Conservation (phyloP, 2,329 filamentous ascomycete genomes). For the Stachybotrys echinatus region DNA sequence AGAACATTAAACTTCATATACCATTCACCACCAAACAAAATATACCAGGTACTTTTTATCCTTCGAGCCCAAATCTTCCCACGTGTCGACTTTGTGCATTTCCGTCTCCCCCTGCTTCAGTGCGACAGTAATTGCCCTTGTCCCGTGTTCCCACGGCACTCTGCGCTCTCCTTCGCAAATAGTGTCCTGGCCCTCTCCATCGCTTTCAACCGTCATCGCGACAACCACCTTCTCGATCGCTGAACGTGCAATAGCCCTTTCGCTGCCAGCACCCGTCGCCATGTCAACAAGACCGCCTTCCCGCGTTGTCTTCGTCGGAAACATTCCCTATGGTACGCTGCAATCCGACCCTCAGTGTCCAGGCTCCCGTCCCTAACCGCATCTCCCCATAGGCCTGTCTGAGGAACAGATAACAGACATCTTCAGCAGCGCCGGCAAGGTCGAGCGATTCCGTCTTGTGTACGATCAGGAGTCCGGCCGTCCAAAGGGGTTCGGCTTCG, state of each 20-base stretch:
- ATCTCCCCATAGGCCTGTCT: conserved; percentile 62
- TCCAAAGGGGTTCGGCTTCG: conserved; percentile 94
- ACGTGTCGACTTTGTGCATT: background rate
- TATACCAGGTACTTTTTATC: background rate
- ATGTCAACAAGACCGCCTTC: conserved; percentile 74
- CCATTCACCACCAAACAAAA: background rate
- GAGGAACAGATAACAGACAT: conserved; percentile 96
- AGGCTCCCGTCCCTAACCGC: conserved; percentile 12
- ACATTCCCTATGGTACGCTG: conserved; percentile 70
- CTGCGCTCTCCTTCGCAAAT: background rate
- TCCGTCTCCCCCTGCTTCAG: background rate
- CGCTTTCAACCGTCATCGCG: background rate
- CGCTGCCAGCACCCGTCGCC: conserved; percentile 3
- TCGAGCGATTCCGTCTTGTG: conserved; percentile 86
- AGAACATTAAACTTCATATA: background rate
- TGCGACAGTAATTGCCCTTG: background rate
- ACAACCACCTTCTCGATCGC: background rate
- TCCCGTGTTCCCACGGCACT: background rate
- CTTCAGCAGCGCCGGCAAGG: conserved; percentile 83
- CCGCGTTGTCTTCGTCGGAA: conserved; percentile 78
- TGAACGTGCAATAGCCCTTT: background rate
- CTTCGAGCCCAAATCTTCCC: background rate
- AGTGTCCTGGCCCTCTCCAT: background rate
- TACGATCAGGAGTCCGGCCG: conserved; percentile 93
- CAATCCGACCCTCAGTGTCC: background rate